Conservation (phyloP, 2,329 filamentous ascomycete genomes). For the Tolypocladium endophyticum region DNA sequence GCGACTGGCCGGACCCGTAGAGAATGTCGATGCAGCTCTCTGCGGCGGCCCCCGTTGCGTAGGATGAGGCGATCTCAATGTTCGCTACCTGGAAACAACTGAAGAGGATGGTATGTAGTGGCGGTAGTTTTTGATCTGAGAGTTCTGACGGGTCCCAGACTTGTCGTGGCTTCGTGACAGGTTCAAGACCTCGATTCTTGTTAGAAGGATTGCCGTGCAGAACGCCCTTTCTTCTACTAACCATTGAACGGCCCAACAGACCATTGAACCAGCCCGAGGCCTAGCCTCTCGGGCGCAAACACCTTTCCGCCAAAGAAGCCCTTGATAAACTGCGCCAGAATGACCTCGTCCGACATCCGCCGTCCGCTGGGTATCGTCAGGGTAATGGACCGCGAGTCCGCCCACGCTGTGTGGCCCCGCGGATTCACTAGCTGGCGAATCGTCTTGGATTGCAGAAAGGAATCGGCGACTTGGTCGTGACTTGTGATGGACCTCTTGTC, state of each 20-base stretch:
- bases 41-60: background rate
- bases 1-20: constrained; percentile 13
- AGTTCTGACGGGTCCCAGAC: constrained; percentile 11
- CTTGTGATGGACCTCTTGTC: constrained; percentile 8
- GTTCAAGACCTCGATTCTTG: background rate
- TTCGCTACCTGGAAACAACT: constrained; percentile 16
- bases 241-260: background rate
- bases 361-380: constrained; percentile 9
- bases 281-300: constrained; percentile 13
- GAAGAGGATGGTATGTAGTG: constrained; percentile 12
- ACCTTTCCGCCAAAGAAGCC: constrained; percentile 20
- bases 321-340: constrained; percentile 17
- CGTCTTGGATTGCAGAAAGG: constrained; percentile 13
- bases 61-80: background rate
- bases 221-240: background rate
- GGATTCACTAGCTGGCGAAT: constrained; percentile 15
- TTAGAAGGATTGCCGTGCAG: background rate
- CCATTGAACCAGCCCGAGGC: constrained; percentile 5
- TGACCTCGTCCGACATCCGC: constrained; percentile 11
- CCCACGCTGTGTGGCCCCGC: constrained; percentile 5
- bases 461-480: constrained; percentile 8
- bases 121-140: constrained; percentile 7
- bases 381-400: constrained; percentile 13
- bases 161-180: background rate
- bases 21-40: constrained; percentile 18